These are phyloP conservation scores for Melanopsichium pennsylvanicum DNA, from an alignment of 1,284 basidiomycete species.

Conservation along the genomic window DNA sequence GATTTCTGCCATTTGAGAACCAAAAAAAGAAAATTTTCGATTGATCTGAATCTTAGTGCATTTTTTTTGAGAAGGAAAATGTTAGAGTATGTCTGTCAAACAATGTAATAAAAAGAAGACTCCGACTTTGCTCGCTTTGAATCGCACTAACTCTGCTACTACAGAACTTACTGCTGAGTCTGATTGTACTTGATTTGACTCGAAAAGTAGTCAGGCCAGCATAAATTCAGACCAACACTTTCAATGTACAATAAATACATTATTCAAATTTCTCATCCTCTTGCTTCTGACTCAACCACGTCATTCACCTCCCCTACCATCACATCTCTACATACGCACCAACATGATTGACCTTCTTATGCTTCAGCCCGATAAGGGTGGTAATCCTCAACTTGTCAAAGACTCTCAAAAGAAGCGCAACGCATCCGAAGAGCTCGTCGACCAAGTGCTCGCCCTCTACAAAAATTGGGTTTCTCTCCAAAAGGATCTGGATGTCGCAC, in stretches of 20 bases:
- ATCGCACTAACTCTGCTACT: too few relatives aligned
- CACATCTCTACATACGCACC: constrained; percentile 1
- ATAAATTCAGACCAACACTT: constrained; percentile 23
- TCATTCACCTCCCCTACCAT: not conserved
- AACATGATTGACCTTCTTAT: constrained; percentile 50
- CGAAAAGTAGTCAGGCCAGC: constrained; percentile 1
- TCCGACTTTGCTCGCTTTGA: too few relatives aligned
- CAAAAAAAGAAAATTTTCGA: constrained; percentile 8
- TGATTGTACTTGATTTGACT: too few relatives aligned
- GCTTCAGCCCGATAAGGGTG: constrained; percentile 72
- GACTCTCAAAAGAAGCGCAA: constrained; percentile 93
- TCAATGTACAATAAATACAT: too few relatives aligned
- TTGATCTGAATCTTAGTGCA: too few relatives aligned
- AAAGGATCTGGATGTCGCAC: constrained; percentile 79
- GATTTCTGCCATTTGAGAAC: too few relatives aligned
- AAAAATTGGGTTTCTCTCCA: constrained; percentile 88
- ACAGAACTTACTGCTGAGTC: too few relatives aligned
- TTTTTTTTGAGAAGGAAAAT: too few relatives aligned
- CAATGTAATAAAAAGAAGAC: too few relatives aligned
- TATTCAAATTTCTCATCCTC: too few relatives aligned
- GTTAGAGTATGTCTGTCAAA: too few relatives aligned
- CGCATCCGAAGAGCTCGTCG: constrained; percentile 86
- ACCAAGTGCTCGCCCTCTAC: constrained; percentile 92
- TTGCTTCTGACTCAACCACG: not conserved
- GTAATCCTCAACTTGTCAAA: constrained; percentile 88